phyloP scores from a whole-genome alignment of 441 rosid genomes.

The Melastoma candidum region DNA sequence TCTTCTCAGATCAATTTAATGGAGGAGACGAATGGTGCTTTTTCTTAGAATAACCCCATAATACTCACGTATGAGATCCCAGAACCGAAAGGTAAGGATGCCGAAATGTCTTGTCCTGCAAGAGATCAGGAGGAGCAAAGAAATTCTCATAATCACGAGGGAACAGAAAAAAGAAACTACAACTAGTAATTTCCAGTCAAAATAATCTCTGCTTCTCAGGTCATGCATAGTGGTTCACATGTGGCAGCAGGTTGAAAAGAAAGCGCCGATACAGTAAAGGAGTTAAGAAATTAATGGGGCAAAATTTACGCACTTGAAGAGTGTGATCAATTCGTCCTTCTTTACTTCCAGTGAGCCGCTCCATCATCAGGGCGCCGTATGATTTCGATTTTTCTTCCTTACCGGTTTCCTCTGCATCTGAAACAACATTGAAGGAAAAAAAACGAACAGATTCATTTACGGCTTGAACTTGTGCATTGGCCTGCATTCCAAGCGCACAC shows the following conservation, averaged over 20 bases:
- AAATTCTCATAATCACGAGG: no score
- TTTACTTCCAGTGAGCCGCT: constrained; percentile 67
- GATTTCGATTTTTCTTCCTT: constrained; percentile 48
- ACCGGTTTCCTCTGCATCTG: constrained; percentile 37
- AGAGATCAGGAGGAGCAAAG: not conserved
- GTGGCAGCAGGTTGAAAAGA: not conserved
- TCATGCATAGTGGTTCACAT: not conserved
- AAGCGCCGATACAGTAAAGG: constrained; percentile 1
- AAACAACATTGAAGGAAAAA: constrained; percentile 8
- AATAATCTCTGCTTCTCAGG: no score
- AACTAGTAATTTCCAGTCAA: no score
- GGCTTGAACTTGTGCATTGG: not conserved
- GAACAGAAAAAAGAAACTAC: no score
- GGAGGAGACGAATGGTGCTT: not conserved
- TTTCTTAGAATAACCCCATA: not conserved
- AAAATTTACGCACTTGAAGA: constrained; percentile 54
- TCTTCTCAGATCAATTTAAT: no score
- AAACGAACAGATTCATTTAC: not conserved
- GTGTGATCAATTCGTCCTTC: constrained; percentile 82
- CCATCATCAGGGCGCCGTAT: constrained; percentile 77
- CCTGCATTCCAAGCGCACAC: not conserved
- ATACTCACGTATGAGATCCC: constrained; percentile 86
- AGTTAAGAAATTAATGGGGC: no score
- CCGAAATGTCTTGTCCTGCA: constrained; percentile 91
- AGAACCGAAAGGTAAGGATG: constrained; percentile 96